phyloP scores from a whole-genome alignment of 441 rosid genomes.

The Theobroma grandiflorum region DNA sequence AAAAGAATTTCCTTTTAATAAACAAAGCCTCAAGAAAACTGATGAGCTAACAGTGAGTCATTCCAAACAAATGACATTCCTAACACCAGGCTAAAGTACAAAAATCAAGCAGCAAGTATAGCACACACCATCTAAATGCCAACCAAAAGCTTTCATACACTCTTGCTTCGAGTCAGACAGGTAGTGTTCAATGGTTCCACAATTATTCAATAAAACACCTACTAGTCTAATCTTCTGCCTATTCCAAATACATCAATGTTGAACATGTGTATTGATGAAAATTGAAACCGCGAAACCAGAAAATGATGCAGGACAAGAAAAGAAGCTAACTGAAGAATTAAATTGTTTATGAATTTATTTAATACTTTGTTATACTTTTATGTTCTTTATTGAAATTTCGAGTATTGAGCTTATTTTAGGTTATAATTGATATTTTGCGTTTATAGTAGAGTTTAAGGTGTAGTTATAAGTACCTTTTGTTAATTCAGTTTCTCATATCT shows the following conservation, averaged over 20 bases:
- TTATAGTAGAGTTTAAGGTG: neutral
- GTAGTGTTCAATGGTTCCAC: neutral
- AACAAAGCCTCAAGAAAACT: neutral
- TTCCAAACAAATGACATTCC: neutral
- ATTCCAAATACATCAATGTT: neutral
- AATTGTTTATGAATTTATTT: neutral
- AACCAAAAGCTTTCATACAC: neutral
- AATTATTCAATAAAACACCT: neutral
- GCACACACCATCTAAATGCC: neutral
- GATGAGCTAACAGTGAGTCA: slow-evolving; percentile 4
- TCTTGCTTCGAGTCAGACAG: neutral
- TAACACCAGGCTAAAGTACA: neutral
- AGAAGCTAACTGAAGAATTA: neutral
- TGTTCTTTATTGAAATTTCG: slow-evolving; percentile 5
- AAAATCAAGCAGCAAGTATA: neutral
- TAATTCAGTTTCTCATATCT: neutral
- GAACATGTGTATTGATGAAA: neutral
- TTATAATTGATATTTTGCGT: neutral
- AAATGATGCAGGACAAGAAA: neutral
- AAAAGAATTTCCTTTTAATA: neutral
- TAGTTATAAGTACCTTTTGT: neutral
- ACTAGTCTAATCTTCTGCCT: neutral
- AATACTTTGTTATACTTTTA: neutral
- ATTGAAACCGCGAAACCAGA: neutral
- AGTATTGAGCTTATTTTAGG: neutral